These are phyloP conservation scores for Zygotorulaspora mrakii DNA, from an alignment of 1,139 yeast genomes.

Conservation along the genomic window DNA sequence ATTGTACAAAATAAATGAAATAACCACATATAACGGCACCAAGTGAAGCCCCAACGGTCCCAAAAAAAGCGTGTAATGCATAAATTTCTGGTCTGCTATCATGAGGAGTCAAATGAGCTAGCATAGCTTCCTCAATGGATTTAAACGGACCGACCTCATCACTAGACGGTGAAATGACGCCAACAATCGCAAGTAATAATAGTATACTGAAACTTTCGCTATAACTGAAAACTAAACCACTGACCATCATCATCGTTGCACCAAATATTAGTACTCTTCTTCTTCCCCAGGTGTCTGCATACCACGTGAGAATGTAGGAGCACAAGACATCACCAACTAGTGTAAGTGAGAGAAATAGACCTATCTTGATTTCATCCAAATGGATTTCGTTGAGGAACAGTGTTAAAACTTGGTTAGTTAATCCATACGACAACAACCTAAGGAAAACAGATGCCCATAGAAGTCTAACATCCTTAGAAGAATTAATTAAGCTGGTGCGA, in stretches of 20 bases:
- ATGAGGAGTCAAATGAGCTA: constrained; percentile 74
- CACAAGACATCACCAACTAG: constrained; percentile 73
- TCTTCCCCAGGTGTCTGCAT: constrained; percentile 75
- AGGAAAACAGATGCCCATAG: constrained; percentile 70
- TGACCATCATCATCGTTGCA: constrained; percentile 60
- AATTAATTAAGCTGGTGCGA: constrained; percentile 24
- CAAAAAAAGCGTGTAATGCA: constrained; percentile 53
- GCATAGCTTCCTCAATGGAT: constrained; percentile 79
- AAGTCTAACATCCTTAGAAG: constrained; percentile 53
- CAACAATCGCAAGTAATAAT: constrained; percentile 59
- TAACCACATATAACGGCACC: constrained; percentile 70
- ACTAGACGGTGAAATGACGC: constrained; percentile 86
- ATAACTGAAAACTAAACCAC: constrained; percentile 64
- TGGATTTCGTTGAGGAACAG: constrained; percentile 58
- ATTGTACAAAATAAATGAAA: constrained; percentile 45
- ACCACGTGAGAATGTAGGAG: constrained; percentile 70
- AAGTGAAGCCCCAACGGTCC: constrained; percentile 70
- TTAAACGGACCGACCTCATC: constrained; percentile 93
- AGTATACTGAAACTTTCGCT: constrained; percentile 51
- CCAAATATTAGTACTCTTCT: constrained; percentile 64
- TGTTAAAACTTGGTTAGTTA: constrained; percentile 76
- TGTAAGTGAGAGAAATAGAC: constrained; percentile 80
- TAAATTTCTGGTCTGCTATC: constrained; percentile 68
- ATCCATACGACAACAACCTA: constrained; percentile 73
- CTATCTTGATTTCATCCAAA: constrained; percentile 58